Base-by-base conservation (phyloP, 495 filamentous ascomycete genomes). In the Trichoderma reesei region DNA sequence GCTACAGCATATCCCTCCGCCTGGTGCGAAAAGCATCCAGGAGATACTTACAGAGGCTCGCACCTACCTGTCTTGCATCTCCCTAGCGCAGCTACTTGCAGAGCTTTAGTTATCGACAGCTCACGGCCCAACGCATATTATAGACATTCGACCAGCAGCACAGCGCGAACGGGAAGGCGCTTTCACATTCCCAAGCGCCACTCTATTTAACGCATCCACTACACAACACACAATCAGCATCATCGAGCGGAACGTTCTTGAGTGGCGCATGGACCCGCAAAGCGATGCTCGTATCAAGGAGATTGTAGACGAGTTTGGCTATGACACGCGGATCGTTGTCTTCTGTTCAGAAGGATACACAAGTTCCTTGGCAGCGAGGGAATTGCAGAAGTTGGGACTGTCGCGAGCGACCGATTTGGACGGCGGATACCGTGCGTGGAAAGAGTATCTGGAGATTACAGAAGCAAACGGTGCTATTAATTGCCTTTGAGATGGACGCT, bases 231-330 rank as follows among this genome's bases (percentile, higher is more conserved):
- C 51, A 9, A 31, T 56, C 26, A 56, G 31, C 26, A 56, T 56
- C 26, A 56, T 56, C 3, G 51, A 56, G 51, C 51, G 51, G 9
- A 56, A 56, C 31, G 51, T 56, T 20, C 51, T 56, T 3, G 51
- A 56, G 51, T 56, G 51, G 51, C 51, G 51, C 9, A 20, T 56
- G 11, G 51, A 56, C 14, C 51, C 51, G 20, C 51, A 56, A 34
- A 56, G 16, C 51, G 51, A 56, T 3, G 20, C 51, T 14, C 51
- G 51, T 8, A 56, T 56, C 51, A 56, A 56, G 26, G 51, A 56
- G 51, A 31, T 56, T 33, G 51, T 56, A 26, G 51, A 56, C 26
- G 51, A 56, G 51, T 56, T 56, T 36, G 51, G 51, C 20, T 56
- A 56, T 10, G 51, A 56, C 26, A 56, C 51, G 7, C 20, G 51